Evolutionary conservation across 1,284 basidiomycete genomes (phyloP).

Genomic region (Tranzscheliella williamsii): DNA sequence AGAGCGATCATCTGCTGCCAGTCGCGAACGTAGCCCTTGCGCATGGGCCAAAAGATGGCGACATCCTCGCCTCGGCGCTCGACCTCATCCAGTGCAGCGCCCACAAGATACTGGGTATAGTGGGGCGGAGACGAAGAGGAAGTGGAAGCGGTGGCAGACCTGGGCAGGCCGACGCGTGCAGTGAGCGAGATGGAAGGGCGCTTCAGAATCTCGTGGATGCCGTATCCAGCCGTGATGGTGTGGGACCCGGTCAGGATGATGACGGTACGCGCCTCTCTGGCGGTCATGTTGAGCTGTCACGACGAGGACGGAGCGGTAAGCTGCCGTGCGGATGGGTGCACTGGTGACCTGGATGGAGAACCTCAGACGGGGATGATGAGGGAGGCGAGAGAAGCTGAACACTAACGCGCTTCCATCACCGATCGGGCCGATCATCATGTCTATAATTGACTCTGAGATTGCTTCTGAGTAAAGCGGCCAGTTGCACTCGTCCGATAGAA

Average conservation of each 20-base stretch:
- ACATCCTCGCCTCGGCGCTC: constrained; percentile 73
- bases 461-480: too few relatives aligned
- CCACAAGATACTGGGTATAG: constrained; percentile 74
- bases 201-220: constrained; percentile 77
- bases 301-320: too few relatives aligned
- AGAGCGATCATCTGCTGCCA: constrained; percentile 90
- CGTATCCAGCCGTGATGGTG: constrained; percentile 74
- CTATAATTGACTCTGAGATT: constrained; percentile 7
- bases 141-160: constrained; percentile 15
- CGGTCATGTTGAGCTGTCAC: too few relatives aligned
- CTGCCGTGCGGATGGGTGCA: too few relatives aligned
- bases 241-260: constrained; percentile 79
- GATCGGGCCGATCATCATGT: too few relatives aligned
- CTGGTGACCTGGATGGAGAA: too few relatives aligned
- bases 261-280: constrained; percentile 78
- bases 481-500: constrained; percentile 22
- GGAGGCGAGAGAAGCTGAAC: too few relatives aligned
- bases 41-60: constrained; percentile 80
- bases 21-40: constrained; percentile 73
- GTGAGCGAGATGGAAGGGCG: constrained; percentile 69
- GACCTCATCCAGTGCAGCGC: constrained; percentile 77
- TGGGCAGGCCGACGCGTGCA: constrained; percentile 25
- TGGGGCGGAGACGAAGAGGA: constrained; percentile 14
- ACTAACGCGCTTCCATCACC: too few relatives aligned
- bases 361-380: too few relatives aligned